A percentile compares a stretch with the other conserved stretches of the same genome.
phyloP scores from a whole-genome alignment of 2,329 filamentous ascomycete species.

The Emergomyces africanus region DNA sequence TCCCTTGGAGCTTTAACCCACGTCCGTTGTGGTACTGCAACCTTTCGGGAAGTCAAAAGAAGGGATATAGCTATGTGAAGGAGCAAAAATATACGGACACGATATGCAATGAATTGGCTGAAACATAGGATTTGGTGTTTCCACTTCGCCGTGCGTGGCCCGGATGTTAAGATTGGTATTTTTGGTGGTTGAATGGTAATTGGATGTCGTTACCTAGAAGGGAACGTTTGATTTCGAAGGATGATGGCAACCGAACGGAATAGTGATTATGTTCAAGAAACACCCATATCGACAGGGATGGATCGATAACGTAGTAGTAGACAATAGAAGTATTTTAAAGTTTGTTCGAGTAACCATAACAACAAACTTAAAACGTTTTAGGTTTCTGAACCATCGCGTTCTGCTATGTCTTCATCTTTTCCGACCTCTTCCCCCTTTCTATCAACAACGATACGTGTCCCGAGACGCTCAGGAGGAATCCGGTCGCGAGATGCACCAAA shows the following conservation, averaged over 20 bases:
- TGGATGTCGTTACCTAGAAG: neutral
- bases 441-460: constrained; percentile 53
- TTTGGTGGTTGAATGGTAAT: neutral
- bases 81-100: constrained; percentile 17
- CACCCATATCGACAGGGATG: neutral
- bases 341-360: neutral
- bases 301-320: neutral
- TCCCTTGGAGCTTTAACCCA: neutral
- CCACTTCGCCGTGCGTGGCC: neutral
- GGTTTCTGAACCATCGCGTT: neutral
- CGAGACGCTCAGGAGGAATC: constrained; percentile 61
- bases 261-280: neutral
- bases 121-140: neutral
- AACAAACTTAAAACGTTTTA: neutral
- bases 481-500: constrained; percentile 92
- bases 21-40: constrained; percentile 10
- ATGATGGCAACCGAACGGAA: neutral
- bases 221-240: neutral
- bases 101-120: constrained; percentile 22
- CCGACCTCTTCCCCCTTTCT: constrained; percentile 26
- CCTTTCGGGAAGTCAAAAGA: constrained; percentile 16
- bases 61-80: neutral
- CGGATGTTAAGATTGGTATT: neutral
- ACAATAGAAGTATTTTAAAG: neutral
- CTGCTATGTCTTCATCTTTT: constrained; percentile 20